A percentile compares a stretch with the other conserved stretches of the same genome.
Conservation (phyloP, 2,329 filamentous ascomycete species). For the Penicillium vulpinum region DNA sequence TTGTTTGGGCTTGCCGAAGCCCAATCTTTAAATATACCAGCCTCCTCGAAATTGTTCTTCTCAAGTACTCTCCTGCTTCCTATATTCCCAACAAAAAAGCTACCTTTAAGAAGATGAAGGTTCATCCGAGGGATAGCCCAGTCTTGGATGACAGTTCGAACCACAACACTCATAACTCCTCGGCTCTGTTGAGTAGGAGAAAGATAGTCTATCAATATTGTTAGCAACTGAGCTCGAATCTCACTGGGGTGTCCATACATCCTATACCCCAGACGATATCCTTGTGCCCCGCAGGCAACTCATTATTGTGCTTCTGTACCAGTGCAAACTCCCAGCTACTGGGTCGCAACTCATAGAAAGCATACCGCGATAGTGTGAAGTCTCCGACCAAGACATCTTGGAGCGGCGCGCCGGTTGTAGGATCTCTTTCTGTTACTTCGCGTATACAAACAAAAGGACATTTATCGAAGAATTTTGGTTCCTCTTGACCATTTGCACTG, state of each 20-base stretch:
- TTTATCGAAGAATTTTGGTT: constrained; percentile 11
- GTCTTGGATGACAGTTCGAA: constrained; percentile 24
- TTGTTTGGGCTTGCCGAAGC: constrained; percentile 11
- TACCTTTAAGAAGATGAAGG: constrained; percentile 19
- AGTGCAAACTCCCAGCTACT: constrained; percentile 16
- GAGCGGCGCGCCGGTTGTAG: constrained; percentile 4
- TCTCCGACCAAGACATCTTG: constrained; percentile 27
- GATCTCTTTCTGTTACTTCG: constrained; percentile 8
- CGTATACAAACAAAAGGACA: constrained; percentile 28
- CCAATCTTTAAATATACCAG: constrained; percentile 21
- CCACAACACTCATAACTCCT: constrained; percentile 32
- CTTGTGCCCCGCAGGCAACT: constrained; percentile 21
- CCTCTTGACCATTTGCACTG: background rate
- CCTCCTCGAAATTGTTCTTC: constrained; percentile 29
- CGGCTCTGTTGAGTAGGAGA: constrained; percentile 27
- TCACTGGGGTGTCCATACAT: constrained; percentile 11
- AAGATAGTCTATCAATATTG: constrained; percentile 22
- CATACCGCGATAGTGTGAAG: constrained; percentile 22
- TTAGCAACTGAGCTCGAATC: background rate
- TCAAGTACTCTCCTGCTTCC: constrained; percentile 29
- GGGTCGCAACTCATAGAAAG: constrained; percentile 26
- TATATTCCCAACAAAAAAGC: constrained; percentile 26
- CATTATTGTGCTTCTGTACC: constrained; percentile 20
- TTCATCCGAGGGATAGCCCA: constrained; percentile 34
- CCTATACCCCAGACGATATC: constrained; percentile 29